Evolutionary conservation across 331 rosid genomes (phyloP), one percentile per base, ranked within the genome.

Genomic region (Prunus yedoensis): DNA sequence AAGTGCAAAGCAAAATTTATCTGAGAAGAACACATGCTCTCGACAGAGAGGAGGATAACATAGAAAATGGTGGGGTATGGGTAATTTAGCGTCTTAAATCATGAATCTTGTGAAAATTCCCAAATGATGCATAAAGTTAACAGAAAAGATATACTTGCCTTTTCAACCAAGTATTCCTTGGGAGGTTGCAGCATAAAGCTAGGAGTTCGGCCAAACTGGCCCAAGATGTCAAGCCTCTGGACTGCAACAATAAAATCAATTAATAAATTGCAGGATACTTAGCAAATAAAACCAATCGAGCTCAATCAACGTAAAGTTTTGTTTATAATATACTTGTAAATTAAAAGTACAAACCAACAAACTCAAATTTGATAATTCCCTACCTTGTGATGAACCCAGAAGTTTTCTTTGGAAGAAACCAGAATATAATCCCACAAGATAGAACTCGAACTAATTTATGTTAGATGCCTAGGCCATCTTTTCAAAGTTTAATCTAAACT

Each of bases 91-190:
- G n/a, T 30, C 4, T 52, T 6, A 70, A 52, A 11, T 10, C 21
- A 14, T 18, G 63, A 70, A 54, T 32, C 43, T 7, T 38, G 52
- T 8, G 52, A 5, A 52, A 71, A 54, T 45, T 71, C 65, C n/a
- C 38, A 13, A 21, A 1, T 65, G 7, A 35, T 2, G 43, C 25
- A 7, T 10, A 54, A 53, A 52, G 41, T n/a, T 52, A n/a, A 23
- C 57, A 45, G 13, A 16, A 21, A n/a, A 66, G 5, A 25, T 64
- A 74, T 50, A 62, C 77, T 79, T 78, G 82, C 97, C 91, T 69
- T 88, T 77, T 93, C 98, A 56, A 87, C 90, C 77, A 93, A 92
- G 43, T 84, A 83, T 78, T 93, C 96, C 81, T 93, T 82, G 0
- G 97, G 98, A 83, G 96, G 91, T 72, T 81, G 70, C 68, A 61